Evolutionary conservation across 805 yeast species (phyloP).

Genomic region (Metschnikowia cubensis): DNA sequence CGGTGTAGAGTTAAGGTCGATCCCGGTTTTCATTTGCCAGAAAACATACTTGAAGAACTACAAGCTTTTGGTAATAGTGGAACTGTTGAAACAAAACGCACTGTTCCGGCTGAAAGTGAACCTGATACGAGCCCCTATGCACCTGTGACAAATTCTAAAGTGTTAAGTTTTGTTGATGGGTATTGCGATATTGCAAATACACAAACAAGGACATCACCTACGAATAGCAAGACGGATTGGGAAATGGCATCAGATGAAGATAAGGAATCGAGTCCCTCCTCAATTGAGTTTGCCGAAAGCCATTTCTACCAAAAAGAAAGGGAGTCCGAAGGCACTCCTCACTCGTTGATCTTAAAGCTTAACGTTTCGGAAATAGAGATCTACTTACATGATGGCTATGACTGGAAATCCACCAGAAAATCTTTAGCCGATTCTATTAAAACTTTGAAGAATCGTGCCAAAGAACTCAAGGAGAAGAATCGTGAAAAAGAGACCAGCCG

Average conservation of each 20-base stretch:
- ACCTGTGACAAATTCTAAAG: not conserved
- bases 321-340: not conserved
- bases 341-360: slow-evolving; percentile 22
- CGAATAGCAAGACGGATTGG: not conserved
- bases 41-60: slow-evolving; percentile 35
- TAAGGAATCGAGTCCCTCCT: not conserved
- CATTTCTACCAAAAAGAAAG: slow-evolving; percentile 1
- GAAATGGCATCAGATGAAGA: not conserved
- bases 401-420: slow-evolving; percentile 76
- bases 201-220: not conserved
- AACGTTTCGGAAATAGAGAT: slow-evolving; percentile 40
- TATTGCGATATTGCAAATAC: not conserved
- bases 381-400: slow-evolving; percentile 82
- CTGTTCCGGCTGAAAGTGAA: not conserved
- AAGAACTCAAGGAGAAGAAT: slow-evolving; percentile 9
- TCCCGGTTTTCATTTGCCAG: slow-evolving; percentile 22
- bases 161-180: not conserved
- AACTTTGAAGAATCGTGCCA: slow-evolving; percentile 51
- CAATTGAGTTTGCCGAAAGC: slow-evolving; percentile 1
- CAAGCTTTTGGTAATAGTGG: not conserved
- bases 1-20: slow-evolving; percentile 46
- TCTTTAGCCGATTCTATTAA: slow-evolving; percentile 65
- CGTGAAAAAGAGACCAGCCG: slow-evolving; percentile 7
- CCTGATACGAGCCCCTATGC: not conserved
- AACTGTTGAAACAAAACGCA: not conserved